Evolutionary conservation across 1,284 basidiomycete species (phyloP).

Genomic region (Pseudozyma sp.): DNA sequence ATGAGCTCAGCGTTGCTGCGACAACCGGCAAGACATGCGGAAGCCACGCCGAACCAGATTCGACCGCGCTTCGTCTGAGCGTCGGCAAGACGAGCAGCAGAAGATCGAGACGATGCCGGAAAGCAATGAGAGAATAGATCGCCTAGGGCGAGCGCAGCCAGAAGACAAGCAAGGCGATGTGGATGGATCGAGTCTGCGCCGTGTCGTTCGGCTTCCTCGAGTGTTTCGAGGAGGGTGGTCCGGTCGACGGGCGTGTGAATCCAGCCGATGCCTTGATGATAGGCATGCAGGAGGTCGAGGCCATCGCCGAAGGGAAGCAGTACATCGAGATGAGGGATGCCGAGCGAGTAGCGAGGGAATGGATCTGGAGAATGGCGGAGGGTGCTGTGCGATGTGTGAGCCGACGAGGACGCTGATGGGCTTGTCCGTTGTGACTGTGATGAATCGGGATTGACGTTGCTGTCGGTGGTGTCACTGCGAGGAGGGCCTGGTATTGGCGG

Average conservation of each 20-base stretch:
- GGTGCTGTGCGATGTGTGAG: background rate
- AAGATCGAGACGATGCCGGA: background rate
- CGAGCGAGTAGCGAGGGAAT: slow-evolving; percentile 23
- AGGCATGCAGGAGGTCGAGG: slow-evolving; percentile 27
- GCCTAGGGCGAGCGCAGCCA: slow-evolving; percentile 35
- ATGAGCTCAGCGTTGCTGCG: slow-evolving; percentile 16
- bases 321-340: slow-evolving; percentile 30
- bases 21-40: slow-evolving; percentile 26
- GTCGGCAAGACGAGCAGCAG: background rate
- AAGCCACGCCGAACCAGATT: slow-evolving; percentile 37
- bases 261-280: slow-evolving; percentile 37
- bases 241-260: slow-evolving; percentile 29
- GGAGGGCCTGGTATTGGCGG: background rate
- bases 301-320: slow-evolving; percentile 28
- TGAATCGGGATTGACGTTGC: background rate
- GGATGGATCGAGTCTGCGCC: slow-evolving; percentile 34
- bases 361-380: slow-evolving; percentile 4
- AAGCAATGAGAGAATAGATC: slow-evolving; percentile 25
- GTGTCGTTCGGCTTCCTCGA: slow-evolving; percentile 32
- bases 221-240: slow-evolving; percentile 28
- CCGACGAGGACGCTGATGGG: slow-evolving; percentile 1
- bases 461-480: background rate
- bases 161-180: slow-evolving; percentile 37
- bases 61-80: slow-evolving; percentile 13
- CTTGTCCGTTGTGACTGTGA: too few relatives aligned